A percentile compares a stretch with the other conserved stretches of the same genome.
Conservation (phyloP, 805 yeast species). For the Maudiozyma pseudohumilis region DNA sequence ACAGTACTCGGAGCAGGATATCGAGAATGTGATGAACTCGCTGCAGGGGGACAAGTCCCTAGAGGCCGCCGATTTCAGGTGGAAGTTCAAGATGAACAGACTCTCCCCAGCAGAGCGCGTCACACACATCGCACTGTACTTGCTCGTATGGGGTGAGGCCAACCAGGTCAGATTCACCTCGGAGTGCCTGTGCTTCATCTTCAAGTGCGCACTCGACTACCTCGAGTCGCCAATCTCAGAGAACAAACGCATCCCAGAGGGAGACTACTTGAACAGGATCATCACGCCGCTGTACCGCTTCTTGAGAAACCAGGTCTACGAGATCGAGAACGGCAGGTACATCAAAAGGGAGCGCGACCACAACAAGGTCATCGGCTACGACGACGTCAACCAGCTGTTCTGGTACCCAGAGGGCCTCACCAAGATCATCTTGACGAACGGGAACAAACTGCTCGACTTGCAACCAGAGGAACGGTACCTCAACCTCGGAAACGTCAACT, state of each 20-base stretch:
- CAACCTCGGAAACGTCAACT: slow-evolving; percentile 80
- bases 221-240: slow-evolving; percentile 80
- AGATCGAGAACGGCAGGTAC: slow-evolving; percentile 68
- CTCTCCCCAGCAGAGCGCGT: slow-evolving; percentile 48
- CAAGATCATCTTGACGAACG: slow-evolving; percentile 83
- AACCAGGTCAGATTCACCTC: slow-evolving; percentile 81
- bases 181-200: slow-evolving; percentile 76
- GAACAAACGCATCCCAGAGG: slow-evolving; percentile 70
- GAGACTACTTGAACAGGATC: slow-evolving; percentile 83
- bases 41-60: slow-evolving; percentile 76
- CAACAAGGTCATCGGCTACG: slow-evolving; percentile 78
- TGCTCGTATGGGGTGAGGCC: slow-evolving; percentile 85
- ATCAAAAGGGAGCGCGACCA: slow-evolving; percentile 81
- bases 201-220: slow-evolving; percentile 85
- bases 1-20: slow-evolving; percentile 32
- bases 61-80: slow-evolving; percentile 78
- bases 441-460: slow-evolving; percentile 79
- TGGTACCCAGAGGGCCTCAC: slow-evolving; percentile 99
- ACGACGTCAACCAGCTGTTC: slow-evolving; percentile 95
- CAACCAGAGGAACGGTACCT: slow-evolving; percentile 82
- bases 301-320: slow-evolving; percentile 72
- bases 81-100: slow-evolving; percentile 57
- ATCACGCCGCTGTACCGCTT: slow-evolving; percentile 82
- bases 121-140: slow-evolving; percentile 57
- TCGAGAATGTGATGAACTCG: slow-evolving; percentile 48